phyloP scores from a whole-genome alignment of 2,329 filamentous ascomycete species.

The Talaromyces sp. region DNA sequence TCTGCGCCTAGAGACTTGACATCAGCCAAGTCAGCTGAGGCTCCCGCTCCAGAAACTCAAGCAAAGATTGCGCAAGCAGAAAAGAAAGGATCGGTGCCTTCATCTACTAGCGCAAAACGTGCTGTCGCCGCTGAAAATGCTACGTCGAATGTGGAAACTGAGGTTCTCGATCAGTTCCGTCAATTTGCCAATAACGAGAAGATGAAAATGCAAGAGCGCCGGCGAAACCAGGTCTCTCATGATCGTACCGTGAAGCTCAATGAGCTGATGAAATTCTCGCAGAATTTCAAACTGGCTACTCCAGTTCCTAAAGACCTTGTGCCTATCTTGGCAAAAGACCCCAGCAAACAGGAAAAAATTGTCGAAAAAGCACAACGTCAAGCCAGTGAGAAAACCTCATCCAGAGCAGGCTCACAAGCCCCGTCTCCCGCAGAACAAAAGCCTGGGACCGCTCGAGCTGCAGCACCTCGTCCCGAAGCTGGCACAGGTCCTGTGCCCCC shows the following conservation, averaged over 20 bases:
- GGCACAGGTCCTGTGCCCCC: slow-evolving; percentile 43
- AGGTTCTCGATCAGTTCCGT: slow-evolving; percentile 59
- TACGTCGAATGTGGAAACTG: slow-evolving; percentile 56
- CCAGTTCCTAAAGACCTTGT: slow-evolving; percentile 89
- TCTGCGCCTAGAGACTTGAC: slow-evolving; percentile 18
- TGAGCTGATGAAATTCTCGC: slow-evolving; percentile 91
- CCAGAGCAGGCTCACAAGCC: slow-evolving; percentile 34
- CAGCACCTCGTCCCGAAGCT: slow-evolving; percentile 37
- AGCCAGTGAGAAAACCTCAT: slow-evolving; percentile 52
- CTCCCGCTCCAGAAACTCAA: slow-evolving; percentile 7
- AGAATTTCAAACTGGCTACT: slow-evolving; percentile 88
- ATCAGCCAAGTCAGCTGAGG: slow-evolving; percentile 22
- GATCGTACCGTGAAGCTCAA: slow-evolving; percentile 92
- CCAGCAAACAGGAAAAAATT: slow-evolving; percentile 88
- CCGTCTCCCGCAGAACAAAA: slow-evolving; percentile 48
- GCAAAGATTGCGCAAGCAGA: background rate
- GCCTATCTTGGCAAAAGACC: slow-evolving; percentile 92
- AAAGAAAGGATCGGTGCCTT: slow-evolving; percentile 1
- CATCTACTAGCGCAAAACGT: slow-evolving; percentile 7
- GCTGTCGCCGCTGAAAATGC: slow-evolving; percentile 47
- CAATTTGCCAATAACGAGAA: slow-evolving; percentile 61
- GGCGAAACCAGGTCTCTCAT: slow-evolving; percentile 51
- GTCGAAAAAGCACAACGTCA: slow-evolving; percentile 80
- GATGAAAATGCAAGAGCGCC: slow-evolving; percentile 53
- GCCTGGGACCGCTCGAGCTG: slow-evolving; percentile 41